These are phyloP conservation scores for Lobosporangium transversale DNA, from an alignment of 192 early-diverging fungal genomes.

Conservation along the genomic window DNA sequence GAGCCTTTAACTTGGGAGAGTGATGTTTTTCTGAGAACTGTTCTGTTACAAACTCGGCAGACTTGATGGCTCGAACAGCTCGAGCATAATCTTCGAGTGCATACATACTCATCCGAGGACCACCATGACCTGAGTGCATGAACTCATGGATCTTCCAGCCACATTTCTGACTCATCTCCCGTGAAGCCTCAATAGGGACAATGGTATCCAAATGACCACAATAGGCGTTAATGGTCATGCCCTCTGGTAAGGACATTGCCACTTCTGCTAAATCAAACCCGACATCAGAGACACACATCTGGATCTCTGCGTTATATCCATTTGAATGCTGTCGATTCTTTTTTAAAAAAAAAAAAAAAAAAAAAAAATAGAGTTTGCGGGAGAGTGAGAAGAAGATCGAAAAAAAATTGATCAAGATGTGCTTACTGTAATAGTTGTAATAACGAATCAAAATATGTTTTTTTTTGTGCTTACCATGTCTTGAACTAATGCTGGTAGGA, in stretches of 20 bases:
- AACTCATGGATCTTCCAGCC: constrained; percentile 45
- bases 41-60: too few relatives aligned
- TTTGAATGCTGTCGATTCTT: constrained; percentile 50
- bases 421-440: too few relatives aligned
- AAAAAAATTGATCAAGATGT: neutral
- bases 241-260: constrained; percentile 3
- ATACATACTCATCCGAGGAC: constrained; percentile 42
- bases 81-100: constrained; percentile 44
- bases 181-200: constrained; percentile 37
- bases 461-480: too few relatives aligned
- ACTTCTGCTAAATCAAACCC: constrained; percentile 31
- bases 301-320: constrained; percentile 49
- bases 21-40: too few relatives aligned
- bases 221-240: constrained; percentile 30
- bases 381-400: neutral
- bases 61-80: constrained; percentile 6
- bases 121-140: constrained; percentile 42
- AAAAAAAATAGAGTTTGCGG: neutral
- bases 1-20: too few relatives aligned
- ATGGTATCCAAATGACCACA: constrained; percentile 31
- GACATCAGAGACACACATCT: constrained; percentile 45
- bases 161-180: constrained; percentile 33
- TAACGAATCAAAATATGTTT: too few relatives aligned
- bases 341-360: constrained; percentile 3
- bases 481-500: constrained; percentile 40